Evolutionary conservation across 257 asterid genomes (phyloP).

Genomic region (Solanum appendiculatum): DNA sequence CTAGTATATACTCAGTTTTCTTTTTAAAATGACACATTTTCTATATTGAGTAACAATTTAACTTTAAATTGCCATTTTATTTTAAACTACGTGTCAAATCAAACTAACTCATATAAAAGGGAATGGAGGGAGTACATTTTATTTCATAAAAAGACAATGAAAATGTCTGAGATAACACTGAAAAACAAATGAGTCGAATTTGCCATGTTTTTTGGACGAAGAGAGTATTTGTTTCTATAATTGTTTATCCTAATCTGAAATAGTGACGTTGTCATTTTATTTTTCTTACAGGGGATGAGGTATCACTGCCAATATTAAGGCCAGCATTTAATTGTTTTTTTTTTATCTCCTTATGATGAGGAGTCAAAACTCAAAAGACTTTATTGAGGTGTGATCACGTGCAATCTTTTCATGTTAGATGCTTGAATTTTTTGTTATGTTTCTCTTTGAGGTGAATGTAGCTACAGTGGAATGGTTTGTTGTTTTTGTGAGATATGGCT

Average conservation of each 20-base stretch:
- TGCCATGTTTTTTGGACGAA: neutral
- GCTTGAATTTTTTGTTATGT: neutral
- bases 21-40: no score
- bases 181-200: neutral
- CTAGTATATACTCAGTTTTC: no score
- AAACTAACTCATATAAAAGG: no score
- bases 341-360: neutral
- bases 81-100: no score
- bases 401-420: neutral
- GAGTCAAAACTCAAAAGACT: neutral
- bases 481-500: neutral
- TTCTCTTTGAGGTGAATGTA: neutral
- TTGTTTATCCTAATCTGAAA: neutral
- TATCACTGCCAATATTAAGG: constrained; percentile 14
- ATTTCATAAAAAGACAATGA: neutral
- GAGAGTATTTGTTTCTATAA: neutral
- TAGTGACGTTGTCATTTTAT: neutral
- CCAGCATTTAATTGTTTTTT: neutral
- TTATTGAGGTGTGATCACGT: neutral
- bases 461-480: neutral
- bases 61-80: no score
- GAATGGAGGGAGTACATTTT: no score
- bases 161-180: neutral
- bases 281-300: constrained; percentile 85
- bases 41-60: no score